These are phyloP conservation scores for Termitomyces eurrhizus DNA, from an alignment of 768 basidiomycete species.

Conservation along the genomic window DNA sequence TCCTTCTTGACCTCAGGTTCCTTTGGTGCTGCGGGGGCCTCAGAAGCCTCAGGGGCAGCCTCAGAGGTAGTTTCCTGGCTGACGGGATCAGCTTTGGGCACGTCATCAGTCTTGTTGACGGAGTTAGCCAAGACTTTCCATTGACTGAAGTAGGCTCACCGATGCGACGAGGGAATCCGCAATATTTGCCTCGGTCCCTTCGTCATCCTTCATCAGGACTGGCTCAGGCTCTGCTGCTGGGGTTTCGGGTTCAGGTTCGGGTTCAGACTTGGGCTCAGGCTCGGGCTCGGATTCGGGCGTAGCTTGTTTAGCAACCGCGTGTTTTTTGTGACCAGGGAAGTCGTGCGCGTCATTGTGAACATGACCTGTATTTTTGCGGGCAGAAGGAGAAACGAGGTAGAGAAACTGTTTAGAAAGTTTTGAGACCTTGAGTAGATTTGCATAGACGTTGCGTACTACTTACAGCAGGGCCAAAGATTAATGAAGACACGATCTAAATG, in stretches of 20 bases:
- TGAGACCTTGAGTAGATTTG: not conserved
- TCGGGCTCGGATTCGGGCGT: slow-evolving; percentile 17
- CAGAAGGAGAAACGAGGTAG: slow-evolving; percentile 38
- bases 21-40: not conserved
- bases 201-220: slow-evolving; percentile 34
- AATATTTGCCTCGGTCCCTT: slow-evolving; percentile 36
- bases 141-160: slow-evolving; percentile 4
- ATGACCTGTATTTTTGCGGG: slow-evolving; percentile 27
- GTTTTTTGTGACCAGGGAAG: slow-evolving; percentile 21
- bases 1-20: slow-evolving; percentile 7
- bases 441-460: slow-evolving; percentile 13
- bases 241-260: slow-evolving; percentile 5
- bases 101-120: slow-evolving; percentile 12
- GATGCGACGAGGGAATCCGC: slow-evolving; percentile 27
- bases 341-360: slow-evolving; percentile 35
- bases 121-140: not conserved
- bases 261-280: not conserved
- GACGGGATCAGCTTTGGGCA: slow-evolving; percentile 13
- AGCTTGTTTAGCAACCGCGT: not conserved
- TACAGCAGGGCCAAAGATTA: slow-evolving; percentile 39
- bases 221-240: slow-evolving; percentile 13
- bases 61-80: not conserved
- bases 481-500: slow-evolving; percentile 34
- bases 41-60: not conserved
- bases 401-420: slow-evolving; percentile 26